Evolutionary conservation across 805 yeast genomes (phyloP).

Genomic region (Suhomyces kilbournensis): DNA sequence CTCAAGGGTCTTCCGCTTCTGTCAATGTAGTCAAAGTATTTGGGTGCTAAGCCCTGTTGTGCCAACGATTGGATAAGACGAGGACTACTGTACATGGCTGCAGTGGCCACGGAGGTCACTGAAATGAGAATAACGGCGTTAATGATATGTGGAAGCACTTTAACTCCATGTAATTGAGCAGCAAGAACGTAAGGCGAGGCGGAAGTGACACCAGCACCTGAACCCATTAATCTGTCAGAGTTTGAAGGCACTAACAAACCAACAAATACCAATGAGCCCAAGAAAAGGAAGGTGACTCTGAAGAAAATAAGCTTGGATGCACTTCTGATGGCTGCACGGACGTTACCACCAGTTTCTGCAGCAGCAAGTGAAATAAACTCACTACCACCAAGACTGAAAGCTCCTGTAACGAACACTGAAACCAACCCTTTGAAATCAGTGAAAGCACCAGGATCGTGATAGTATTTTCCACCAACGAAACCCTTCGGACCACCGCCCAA

Average conservation of each 20-base stretch:
- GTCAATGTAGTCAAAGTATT: conserved; percentile 25
- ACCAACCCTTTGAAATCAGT: conserved; percentile 30
- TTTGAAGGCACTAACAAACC: conserved; percentile 39
- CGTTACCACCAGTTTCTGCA: conserved; percentile 26
- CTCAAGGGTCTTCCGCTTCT: conserved; percentile 26
- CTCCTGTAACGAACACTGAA: conserved; percentile 30
- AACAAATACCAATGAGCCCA: conserved; percentile 26
- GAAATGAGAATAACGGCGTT: conserved; percentile 32
- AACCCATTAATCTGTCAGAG: conserved; percentile 34
- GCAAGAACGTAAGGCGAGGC: conserved; percentile 30
- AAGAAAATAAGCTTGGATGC: conserved; percentile 27
- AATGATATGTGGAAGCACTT: conserved; percentile 29
- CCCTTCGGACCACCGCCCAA: conserved; percentile 25
- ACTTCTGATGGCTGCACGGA: conserved; percentile 16
- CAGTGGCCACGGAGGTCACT: conserved; percentile 30
- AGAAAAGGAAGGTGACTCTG: conserved; percentile 24
- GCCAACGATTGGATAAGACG: conserved; percentile 26
- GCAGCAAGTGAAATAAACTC: conserved; percentile 32
- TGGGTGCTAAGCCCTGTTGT: conserved; percentile 27
- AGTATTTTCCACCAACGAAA: conserved; percentile 32
- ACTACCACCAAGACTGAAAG: conserved; percentile 32
- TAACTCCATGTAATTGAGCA: conserved; percentile 24
- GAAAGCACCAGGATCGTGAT: conserved; percentile 30
- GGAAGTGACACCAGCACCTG: conserved; percentile 18
- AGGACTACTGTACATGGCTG: conserved; percentile 29